Conservation (phyloP, 2,329 filamentous ascomycete species). For the Fusarium aywerte region DNA sequence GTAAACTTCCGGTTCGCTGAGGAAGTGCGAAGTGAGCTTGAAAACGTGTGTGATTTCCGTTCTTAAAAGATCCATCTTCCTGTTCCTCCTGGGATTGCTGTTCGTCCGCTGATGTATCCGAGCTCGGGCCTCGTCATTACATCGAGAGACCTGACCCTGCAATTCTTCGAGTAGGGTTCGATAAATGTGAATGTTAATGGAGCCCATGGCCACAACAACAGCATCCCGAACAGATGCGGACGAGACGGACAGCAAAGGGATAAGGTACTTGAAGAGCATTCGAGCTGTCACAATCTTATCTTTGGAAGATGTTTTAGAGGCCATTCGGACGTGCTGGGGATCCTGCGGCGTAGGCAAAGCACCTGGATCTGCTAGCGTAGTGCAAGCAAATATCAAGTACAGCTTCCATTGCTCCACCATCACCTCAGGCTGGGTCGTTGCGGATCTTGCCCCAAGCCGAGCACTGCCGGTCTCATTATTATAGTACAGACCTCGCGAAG, state of each 20-base stretch:
- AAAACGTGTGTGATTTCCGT: slow-evolving; percentile 98
- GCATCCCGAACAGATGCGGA: slow-evolving; percentile 87
- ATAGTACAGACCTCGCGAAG: slow-evolving; percentile 71
- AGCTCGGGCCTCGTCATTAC: slow-evolving; percentile 87
- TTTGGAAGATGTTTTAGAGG: slow-evolving; percentile 73
- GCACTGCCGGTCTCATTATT: slow-evolving; percentile 68
- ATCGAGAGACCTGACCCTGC: slow-evolving; percentile 84
- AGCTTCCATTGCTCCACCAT: slow-evolving; percentile 98
- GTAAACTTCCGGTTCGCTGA: slow-evolving; percentile 81
- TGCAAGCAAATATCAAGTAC: slow-evolving; percentile 96
- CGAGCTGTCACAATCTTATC: slow-evolving; percentile 88
- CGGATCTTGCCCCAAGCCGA: slow-evolving; percentile 63
- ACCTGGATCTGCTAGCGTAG: slow-evolving; percentile 87
- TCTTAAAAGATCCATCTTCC: slow-evolving; percentile 84
- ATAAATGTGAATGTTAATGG: slow-evolving; percentile 95
- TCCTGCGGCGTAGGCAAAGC: slow-evolving; percentile 63
- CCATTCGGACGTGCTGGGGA: slow-evolving; percentile 81
- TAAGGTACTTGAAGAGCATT: slow-evolving; percentile 89
- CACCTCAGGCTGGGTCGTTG: slow-evolving; percentile 82
- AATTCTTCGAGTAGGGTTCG: slow-evolving; percentile 89
- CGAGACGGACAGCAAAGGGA: slow-evolving; percentile 83
- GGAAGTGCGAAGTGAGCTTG: slow-evolving; percentile 89
- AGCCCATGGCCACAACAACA: slow-evolving; percentile 90
- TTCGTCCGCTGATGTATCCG: slow-evolving; percentile 87
- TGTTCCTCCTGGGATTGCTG: slow-evolving; percentile 83